A percentile compares a stretch with the other conserved stretches of the same genome.
phyloP scores from a whole-genome alignment of 2,329 filamentous ascomycete genomes.

The Cryoendolithus antarcticus region DNA sequence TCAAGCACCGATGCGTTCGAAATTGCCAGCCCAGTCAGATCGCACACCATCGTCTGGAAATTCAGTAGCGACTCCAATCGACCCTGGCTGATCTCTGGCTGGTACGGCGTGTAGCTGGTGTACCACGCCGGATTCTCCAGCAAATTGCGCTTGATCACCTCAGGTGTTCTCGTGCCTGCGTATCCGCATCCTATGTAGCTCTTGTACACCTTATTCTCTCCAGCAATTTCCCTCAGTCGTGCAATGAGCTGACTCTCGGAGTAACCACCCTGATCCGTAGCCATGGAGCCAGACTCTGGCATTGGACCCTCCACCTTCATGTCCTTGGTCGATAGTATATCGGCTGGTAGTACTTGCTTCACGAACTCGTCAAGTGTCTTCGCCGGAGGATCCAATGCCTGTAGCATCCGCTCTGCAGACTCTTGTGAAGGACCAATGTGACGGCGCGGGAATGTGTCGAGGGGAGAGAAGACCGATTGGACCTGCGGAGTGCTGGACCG shows the following conservation, averaged over 20 bases:
- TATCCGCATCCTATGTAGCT: slow-evolving; percentile 81
- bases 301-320: slow-evolving; percentile 44
- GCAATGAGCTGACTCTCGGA: slow-evolving; percentile 50
- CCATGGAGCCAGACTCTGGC: slow-evolving; percentile 28
- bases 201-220: slow-evolving; percentile 49
- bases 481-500: slow-evolving; percentile 12
- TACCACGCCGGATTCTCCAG: slow-evolving; percentile 94
- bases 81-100: slow-evolving; percentile 93
- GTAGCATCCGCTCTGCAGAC: slow-evolving; percentile 66
- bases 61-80: slow-evolving; percentile 85
- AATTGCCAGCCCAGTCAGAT: slow-evolving; percentile 75
- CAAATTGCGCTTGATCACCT: slow-evolving; percentile 86
- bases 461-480: slow-evolving; percentile 28
- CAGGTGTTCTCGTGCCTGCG: slow-evolving; percentile 71
- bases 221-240: slow-evolving; percentile 41
- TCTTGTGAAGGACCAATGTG: slow-evolving; percentile 74
- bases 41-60: slow-evolving; percentile 85
- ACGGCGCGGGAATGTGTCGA: slow-evolving; percentile 61
- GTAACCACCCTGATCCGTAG: slow-evolving; percentile 30
- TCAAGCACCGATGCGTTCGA: slow-evolving; percentile 86
- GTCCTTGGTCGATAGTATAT: slow-evolving; percentile 58
- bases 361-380: slow-evolving; percentile 71
- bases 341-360: slow-evolving; percentile 65
- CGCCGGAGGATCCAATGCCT: slow-evolving; percentile 61
- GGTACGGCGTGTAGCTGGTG: slow-evolving; percentile 94